Evolutionary conservation across 345 rosid species (phyloP), one percentile per base, ranked within the genome.

Genomic region (Moringa oleifera): DNA sequence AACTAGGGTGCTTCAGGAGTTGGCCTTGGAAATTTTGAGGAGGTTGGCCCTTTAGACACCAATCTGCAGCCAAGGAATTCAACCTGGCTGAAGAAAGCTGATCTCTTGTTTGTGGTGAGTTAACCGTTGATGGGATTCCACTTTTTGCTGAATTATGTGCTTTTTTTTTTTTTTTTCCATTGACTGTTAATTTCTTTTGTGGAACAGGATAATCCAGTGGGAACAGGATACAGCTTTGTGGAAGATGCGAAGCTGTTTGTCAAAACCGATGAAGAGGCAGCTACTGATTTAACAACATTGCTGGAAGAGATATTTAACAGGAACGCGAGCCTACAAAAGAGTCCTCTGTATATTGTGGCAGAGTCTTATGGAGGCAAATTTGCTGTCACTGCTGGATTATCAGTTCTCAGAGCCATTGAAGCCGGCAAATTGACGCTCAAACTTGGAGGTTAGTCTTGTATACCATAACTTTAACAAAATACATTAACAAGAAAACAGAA

Each of bases 331-430:
- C 71, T 89, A 6, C 94, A 77, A 65, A 71, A 78, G 64, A 84
- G 90, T 56, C 97, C 94, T 66, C 75, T 93, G 37, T 84, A 69
- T 66, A 75, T 87, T 54, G 87, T 93, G 22, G 98, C 90, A 33
- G 97, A 93, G 73, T 93, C 98, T 45, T 93, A 93, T 55, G 98
- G 98, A 25, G 98, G 98, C 13, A 90, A 86, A 75, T 83, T 80
- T 13, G 98, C 94, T 6, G 96, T 77, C 63, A 86, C 91, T 49
- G 81, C 86, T 4, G 97, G 86, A 67, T 68, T 90, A 60, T 79
- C 96, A 5, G 78, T 81, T 63, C 57, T 77, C 0, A 58, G 79
- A 57, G 82, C 97, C 53, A 83, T 92, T 46, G 76, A 79, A 58
- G 67, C 88, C 22, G 85, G 91, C 0, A 79, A 77, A 17, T 65